Evolutionary conservation across 2,329 filamentous ascomycete genomes (phyloP), one percentile per base, ranked within the genome.

Genomic region (Ascochyta lentis): DNA sequence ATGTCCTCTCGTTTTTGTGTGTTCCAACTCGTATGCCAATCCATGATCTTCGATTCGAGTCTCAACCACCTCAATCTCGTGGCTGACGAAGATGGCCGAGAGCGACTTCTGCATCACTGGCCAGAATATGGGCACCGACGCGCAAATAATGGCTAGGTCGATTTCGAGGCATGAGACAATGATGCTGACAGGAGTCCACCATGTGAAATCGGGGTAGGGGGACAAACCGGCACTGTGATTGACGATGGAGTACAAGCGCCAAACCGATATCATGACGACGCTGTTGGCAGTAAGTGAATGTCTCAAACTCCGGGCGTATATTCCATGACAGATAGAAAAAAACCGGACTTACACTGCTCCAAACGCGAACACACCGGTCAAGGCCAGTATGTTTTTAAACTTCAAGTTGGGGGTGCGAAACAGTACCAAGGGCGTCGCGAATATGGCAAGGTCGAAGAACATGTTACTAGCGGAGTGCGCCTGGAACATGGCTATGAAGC

Each of bases 41-140:
- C 69, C 68, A 13, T 63, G 59, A 23, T 66, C 60, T 26, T 69
- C 62, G 7, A 65, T 47, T 10, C 60, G 65, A 23, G 72, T 68
- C 31, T 73, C 70, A 1, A 63, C 66, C 5, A 76, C 63, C 13
- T 71, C 55, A 23, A 76, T 67, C 46, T 76, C 71, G 54, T 65
- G 69, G 8, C 67, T 72, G 42, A 74, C 67, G 35, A 74, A 70
- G 38, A 74, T 75, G 31, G 67, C 60, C 15, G 58, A 45, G 27
- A 71, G 39, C 3, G 66, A 66, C 35, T 61, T 58, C 24, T 68
- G 61, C 44, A 75, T 56, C 8, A 72, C 54, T 3, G 72, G 72
- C 71, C 71, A 75, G 64, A 75, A 75, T 37, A 74, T 70, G 8
- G 72, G 72, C 49, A 75, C 71, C 4, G 68, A 71, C 15, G 72